Conservation (phyloP, 2,329 filamentous ascomycete species). For the Aspergillus pseudotamarii region DNA sequence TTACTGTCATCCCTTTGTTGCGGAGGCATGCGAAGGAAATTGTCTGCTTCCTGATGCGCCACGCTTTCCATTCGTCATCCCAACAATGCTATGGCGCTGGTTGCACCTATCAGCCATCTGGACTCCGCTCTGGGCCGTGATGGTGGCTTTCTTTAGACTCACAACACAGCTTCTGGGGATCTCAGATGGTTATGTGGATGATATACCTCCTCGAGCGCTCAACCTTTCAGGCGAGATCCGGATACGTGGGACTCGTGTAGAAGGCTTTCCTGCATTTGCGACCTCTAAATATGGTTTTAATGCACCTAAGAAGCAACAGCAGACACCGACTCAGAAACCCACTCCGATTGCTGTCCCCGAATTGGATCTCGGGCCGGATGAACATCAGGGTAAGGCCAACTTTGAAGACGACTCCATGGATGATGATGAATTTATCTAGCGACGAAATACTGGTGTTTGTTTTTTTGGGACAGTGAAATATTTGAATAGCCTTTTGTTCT, state of each 20-base stretch:
- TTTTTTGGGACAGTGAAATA: not conserved
- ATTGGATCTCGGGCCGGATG: slow-evolving; percentile 7
- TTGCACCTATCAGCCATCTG: slow-evolving; percentile 38
- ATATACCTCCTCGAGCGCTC: slow-evolving; percentile 27
- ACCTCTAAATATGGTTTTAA: slow-evolving; percentile 3
- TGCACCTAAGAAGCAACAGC: slow-evolving; percentile 1
- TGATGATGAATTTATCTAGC: slow-evolving; percentile 35
- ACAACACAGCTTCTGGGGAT: slow-evolving; percentile 41
- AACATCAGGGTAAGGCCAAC: slow-evolving; percentile 12
- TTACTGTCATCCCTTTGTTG: slow-evolving; percentile 56
- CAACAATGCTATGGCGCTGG: slow-evolving; percentile 57
- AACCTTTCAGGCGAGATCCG: slow-evolving; percentile 34
- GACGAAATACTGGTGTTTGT: slow-evolving; percentile 3
- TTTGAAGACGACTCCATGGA: slow-evolving; percentile 32
- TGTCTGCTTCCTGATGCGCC: slow-evolving; percentile 57
- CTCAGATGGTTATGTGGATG: slow-evolving; percentile 47
- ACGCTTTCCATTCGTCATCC: slow-evolving; percentile 57
- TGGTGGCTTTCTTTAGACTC: slow-evolving; percentile 34
- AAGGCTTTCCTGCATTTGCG: slow-evolving; percentile 22
- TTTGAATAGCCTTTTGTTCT: not conserved
- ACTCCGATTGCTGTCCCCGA: slow-evolving; percentile 13
- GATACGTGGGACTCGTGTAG: slow-evolving; percentile 31
- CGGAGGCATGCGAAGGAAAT: slow-evolving; percentile 52
- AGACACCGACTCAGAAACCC: not conserved
- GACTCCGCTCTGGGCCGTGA: slow-evolving; percentile 33